Evolutionary conservation across 2,329 filamentous ascomycete species (phyloP).

Genomic region (Lasiodiplodia sp.): DNA sequence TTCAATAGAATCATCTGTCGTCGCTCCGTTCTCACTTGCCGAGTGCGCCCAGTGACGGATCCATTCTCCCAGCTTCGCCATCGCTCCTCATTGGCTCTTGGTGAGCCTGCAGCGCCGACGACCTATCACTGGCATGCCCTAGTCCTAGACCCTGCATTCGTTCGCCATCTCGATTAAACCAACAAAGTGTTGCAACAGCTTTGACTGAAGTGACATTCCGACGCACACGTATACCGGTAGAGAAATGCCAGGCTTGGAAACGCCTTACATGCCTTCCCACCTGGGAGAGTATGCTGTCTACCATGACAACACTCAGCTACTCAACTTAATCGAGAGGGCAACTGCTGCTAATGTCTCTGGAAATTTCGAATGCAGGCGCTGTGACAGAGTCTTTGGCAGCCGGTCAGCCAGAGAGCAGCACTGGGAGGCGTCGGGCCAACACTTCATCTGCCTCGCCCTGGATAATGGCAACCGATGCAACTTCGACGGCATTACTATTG

Average conservation of each 20-base stretch:
- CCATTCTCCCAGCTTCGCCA: neutral
- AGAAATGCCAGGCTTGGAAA: neutral
- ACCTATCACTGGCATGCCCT: too few relatives aligned
- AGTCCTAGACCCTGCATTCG: neutral
- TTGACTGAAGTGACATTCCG: too few relatives aligned
- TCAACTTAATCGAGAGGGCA: neutral
- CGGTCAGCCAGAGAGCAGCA: slow-evolving; percentile 19
- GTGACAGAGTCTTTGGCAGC: slow-evolving; percentile 8
- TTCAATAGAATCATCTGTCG: neutral
- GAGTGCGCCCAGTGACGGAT: neutral
- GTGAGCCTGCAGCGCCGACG: too few relatives aligned
- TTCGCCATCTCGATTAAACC: neutral
- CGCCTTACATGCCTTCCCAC: neutral
- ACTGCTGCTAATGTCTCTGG: neutral
- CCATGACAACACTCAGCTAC: neutral
- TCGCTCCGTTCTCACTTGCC: neutral
- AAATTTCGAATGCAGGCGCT: slow-evolving; percentile 15
- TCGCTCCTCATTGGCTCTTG: too few relatives aligned
- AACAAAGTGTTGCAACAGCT: too few relatives aligned
- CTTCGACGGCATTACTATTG: neutral
- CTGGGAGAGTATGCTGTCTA: neutral
- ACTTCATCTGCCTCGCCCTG: slow-evolving; percentile 15
- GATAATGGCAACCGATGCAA: neutral
- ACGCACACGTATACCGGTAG: too few relatives aligned
- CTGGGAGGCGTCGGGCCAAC: slow-evolving; percentile 4